phyloP scores from a whole-genome alignment of 495 filamentous ascomycete species.

The Lophium mytilinum region DNA sequence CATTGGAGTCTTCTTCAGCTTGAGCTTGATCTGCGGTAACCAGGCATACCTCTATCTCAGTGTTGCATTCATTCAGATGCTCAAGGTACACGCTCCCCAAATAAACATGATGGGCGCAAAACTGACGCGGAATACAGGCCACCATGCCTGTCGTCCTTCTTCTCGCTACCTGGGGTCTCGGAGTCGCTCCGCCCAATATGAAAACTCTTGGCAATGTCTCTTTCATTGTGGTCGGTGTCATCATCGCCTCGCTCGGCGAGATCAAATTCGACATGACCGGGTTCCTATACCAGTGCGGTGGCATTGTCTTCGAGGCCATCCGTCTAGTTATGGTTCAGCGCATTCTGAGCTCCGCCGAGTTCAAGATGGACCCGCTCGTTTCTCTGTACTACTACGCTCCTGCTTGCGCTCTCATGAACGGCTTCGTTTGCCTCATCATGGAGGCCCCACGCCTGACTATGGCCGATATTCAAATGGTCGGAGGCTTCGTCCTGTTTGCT shows the following conservation, averaged over 20 bases:
- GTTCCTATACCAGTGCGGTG: conserved; percentile 76
- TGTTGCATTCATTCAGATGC: conserved; percentile 96
- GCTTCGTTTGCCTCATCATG: conserved; percentile 64
- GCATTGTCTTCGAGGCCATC: conserved; percentile 83
- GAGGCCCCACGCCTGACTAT: conserved; percentile 66
- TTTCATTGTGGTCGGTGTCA: conserved; percentile 79
- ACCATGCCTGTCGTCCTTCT: conserved; percentile 87
- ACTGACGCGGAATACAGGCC: conserved; percentile 44
- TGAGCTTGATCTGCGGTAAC: conserved; percentile 92
- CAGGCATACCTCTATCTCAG: conserved; percentile 86
- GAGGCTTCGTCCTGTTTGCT: conserved; percentile 61
- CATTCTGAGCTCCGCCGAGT: conserved; percentile 79
- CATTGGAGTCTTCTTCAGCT: conserved; percentile 86
- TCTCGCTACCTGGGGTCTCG: conserved; percentile 73
- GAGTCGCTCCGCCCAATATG: conserved; percentile 66
- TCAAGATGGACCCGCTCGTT: conserved; percentile 95
- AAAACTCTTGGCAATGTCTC: conserved; percentile 79
- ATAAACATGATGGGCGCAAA: background rate
- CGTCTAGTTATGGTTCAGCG: conserved; percentile 88
- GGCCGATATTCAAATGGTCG: conserved; percentile 65
- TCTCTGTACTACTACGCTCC: conserved; percentile 96
- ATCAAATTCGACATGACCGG: conserved; percentile 84
- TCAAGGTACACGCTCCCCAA: conserved; percentile 56
- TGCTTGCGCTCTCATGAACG: conserved; percentile 86
- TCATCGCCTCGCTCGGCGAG: conserved; percentile 86